Conservation (phyloP, 106 monocot genomes). For the Alisma plantagoaquatica region DNA sequence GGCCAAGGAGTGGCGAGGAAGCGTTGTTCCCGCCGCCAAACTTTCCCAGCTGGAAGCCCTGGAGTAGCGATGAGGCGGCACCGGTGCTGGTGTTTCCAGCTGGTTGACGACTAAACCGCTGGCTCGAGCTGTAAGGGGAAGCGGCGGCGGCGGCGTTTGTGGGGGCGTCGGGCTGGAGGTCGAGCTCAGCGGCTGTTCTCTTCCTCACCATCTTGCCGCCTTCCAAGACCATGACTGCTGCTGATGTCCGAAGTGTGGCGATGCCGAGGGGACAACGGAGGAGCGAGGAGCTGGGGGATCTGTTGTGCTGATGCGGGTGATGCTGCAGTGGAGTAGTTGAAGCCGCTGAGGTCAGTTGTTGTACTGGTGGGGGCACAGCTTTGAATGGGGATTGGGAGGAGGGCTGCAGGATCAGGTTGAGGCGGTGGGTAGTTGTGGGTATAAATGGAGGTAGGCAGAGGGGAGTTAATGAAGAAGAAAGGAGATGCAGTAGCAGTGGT, state of each 20-base stretch:
- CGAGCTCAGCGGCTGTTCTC: conserved; percentile 59
- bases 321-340: background rate
- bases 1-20: conserved; percentile 2
- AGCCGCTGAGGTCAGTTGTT: background rate
- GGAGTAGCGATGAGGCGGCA: conserved; percentile 7
- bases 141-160: conserved; percentile 7
- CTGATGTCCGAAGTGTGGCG: background rate
- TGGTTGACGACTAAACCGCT: background rate
- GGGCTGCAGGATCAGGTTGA: conserved; percentile 1
- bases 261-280: background rate
- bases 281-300: no score
- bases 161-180: conserved; percentile 30
- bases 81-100: background rate
- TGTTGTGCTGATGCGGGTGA: background rate
- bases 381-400: background rate
- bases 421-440: conserved; percentile 7
- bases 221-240: no score
- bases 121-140: conserved; percentile 1
- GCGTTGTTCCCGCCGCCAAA: background rate
- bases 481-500: background rate
- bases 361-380: background rate
- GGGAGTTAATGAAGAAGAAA: no score
- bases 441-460: background rate
- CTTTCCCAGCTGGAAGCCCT: background rate
- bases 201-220: conserved; percentile 50